Evolutionary conservation across 768 basidiomycete species (phyloP), one percentile per base, ranked within the genome.

Genomic region (Termitomyces heimii): DNA sequence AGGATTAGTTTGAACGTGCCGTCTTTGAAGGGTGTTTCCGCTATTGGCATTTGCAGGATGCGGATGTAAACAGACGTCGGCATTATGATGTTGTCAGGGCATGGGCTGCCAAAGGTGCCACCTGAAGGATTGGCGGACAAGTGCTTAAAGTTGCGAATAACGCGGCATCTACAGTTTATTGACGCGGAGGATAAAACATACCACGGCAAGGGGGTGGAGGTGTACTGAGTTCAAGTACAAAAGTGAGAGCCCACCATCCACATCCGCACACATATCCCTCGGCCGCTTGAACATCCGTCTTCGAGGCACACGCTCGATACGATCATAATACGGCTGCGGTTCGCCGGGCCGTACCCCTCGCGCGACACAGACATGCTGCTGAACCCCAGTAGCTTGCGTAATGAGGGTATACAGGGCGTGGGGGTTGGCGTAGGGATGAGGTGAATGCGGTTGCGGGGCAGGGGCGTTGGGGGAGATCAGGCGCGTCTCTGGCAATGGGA

Each of bases 41-140:
- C 97, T 98, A 70, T 45, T 9, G 29, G 40, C n/a, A n/a, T n/a
- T 13, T 40, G 44, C 50, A 51, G 45, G 22, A 54, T 34, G 59
- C 20, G 37, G 13, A 35, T 42, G 52, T 53, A 26, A 48, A 58
- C 56, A 98, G 61, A 99, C 98, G 56, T 98, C 97, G 1, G 97
- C 97, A 66, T 99, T 99, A 98, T 97, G 72, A 99, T 97, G 70
- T 98, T 98, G 70, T 98, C 97, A 2, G 93, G 88, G 68, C 93
- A 94, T 68, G 97, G 96, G 66, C 93, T 95, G 14, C 96, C 97
- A 4, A 92, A 95, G 63, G 98, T 94, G 7, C 97, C 97, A 53
- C 90, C 88, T 0, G 97, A 97, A 4, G 96, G 95, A 68, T 98
- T 96, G 24, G 86, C 86, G 46, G 93, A 92, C 44, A 99, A 82